Base-by-base conservation (phyloP, 2,329 filamentous ascomycete species). In the Pseudogymnoascus sp. region DNA sequence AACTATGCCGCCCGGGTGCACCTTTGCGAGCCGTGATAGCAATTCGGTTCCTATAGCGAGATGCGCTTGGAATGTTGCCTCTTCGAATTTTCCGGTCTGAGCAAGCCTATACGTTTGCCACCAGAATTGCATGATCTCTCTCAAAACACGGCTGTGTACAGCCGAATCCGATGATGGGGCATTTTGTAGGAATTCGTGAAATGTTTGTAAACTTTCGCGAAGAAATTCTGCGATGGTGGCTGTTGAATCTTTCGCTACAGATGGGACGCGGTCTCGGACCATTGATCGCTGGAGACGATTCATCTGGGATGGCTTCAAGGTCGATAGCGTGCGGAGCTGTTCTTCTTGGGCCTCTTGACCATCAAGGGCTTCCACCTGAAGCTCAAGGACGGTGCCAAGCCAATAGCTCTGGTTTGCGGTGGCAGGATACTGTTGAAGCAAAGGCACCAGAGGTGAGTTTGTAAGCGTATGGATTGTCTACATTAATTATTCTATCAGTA, bases 31-130 rank as follows among this genome's bases (percentile, higher is more conserved):
- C 3, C 37, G 7, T 6, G 37, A 26, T 5, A 72, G 51, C 3
- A 71, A 36, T 60, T 73, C 67, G 2, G 64, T 64, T 18, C 73
- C 71, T 29, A 82, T 75, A 0, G 78, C 75, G 12, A 88, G 73
- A 70, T 87, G 85, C 29, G 85, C 85, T 70, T 86, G 85, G 72
- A 88, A 88, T 36, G 76, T 78, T 14, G 84, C 84, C 68, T 88
- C 86, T 64, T 87, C 83, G 67, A 88, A 88, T 0, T 73, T 69
- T 3, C 70, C 21, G 0, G 72, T 72, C 11, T 77, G 79, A 1
- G 81, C 76, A 34, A 85, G 76, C 0, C 70, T 67, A 63, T 83
- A 78, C 0, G 83, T 87, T 18, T 80, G 77, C 72, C 79, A 78
- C 75, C 86, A 81, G 68, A 82, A 85, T 64, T 81, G 80, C 62